Base-by-base conservation (phyloP, 306 rosid species). In the Vicia sativa region DNA sequence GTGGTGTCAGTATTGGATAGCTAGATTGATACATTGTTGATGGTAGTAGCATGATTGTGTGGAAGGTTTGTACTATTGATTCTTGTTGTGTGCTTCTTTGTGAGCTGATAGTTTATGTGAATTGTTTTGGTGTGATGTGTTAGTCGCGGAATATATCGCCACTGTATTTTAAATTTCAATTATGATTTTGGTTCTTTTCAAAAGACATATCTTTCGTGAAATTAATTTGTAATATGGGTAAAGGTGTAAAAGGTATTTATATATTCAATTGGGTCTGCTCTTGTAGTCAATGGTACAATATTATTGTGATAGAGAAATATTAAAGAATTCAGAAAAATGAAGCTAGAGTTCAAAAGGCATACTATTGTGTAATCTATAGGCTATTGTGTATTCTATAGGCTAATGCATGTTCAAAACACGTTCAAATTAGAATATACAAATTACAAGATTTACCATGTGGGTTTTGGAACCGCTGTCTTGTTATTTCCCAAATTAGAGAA, bases 241-340 rank as follows among this genome's bases (percentile, higher is more conserved):
- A n/a, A n/a, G n/a, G n/a, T n/a, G n/a, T n/a, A n/a, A 41, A 57
- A 14, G 5, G 38, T 58, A 8, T 48, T 38, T 21, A 45, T 23
- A 50, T 59, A 28, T 35, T 67, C 74, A 46, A 7, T 37, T 48
- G 14, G 37, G 4, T 37, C 4, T 18, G 34, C 49, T 45, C 52
- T 45, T 31, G 26, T 54, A 21, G 52, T 48, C 56, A 26, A 46
- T 39, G 35, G 6, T 57, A 57, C 50, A 38, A 73, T 55, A 13
- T 65, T 73, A 15, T 73, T 29, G 65, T 42, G 26, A 13, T 54
- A 41, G 49, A 37, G 55, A 13, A 73, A 28, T 56, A 16, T 59
- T 60, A 10, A 39, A 21, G 8, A 19, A 59, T 42, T 23, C 7
- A 19, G 11, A 6, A 13, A 38, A 37, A 2, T 46, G 21, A 10